phyloP scores from a whole-genome alignment of 169 alveolate species.

The Babesia bovis region DNA sequence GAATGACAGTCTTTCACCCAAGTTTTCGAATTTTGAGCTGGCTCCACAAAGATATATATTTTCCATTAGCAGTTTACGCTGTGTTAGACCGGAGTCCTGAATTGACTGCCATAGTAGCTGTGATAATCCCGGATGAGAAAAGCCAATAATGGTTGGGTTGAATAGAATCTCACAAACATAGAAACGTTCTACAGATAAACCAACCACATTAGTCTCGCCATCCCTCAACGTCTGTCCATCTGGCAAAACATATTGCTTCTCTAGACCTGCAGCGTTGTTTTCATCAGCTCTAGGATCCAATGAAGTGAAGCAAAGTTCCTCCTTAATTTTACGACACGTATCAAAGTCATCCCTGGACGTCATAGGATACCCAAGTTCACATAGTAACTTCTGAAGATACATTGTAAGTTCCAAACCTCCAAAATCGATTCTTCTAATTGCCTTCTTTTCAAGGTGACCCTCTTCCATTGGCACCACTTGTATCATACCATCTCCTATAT shows the following conservation, averaged over 20 bases:
- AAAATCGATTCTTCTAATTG: conserved; percentile 78
- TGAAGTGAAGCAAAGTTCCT: conserved; percentile 81
- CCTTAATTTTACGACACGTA: conserved; percentile 78
- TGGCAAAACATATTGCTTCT: conserved; percentile 75
- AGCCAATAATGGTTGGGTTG: conserved; percentile 72
- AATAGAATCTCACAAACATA: conserved; percentile 84
- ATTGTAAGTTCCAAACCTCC: conserved; percentile 86
- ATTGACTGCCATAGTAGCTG: conserved; percentile 72
- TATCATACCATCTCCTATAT: conserved; percentile 85
- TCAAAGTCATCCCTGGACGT: conserved; percentile 80
- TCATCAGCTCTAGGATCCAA: conserved; percentile 80
- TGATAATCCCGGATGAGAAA: conserved; percentile 64
- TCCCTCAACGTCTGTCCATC: conserved; percentile 83
- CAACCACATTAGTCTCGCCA: conserved; percentile 75
- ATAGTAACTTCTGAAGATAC: conserved; percentile 78
- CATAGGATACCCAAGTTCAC: conserved; percentile 78
- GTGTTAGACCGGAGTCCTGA: conserved; percentile 60
- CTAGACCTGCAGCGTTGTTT: conserved; percentile 63
- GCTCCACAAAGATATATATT: conserved; percentile 74
- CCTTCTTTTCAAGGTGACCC: conserved; percentile 82
- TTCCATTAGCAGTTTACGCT: conserved; percentile 67
- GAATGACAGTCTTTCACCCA: conserved; percentile 67
- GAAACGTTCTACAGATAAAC: conserved; percentile 80
- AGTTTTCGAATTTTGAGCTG: conserved; percentile 64
- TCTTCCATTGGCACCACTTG: conserved; percentile 87